phyloP scores from a whole-genome alignment of 768 basidiomycete species.

The Hemileccinum rubropunctum region DNA sequence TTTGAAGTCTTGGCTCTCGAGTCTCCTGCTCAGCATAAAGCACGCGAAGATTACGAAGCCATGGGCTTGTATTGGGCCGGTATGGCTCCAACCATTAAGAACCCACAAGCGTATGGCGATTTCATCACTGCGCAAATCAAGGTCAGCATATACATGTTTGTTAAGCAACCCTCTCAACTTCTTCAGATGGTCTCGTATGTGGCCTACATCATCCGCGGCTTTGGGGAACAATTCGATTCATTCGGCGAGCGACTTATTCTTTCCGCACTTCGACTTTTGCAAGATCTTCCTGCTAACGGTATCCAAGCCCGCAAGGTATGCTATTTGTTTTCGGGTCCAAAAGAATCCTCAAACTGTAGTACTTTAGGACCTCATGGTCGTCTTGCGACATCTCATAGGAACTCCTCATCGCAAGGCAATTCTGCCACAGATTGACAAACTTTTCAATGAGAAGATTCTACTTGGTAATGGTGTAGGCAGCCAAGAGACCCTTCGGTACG shows the following conservation, averaged over 20 bases:
- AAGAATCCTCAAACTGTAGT: neutral
- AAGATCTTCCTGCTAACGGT: constrained; percentile 89
- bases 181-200: constrained; percentile 85
- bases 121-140: constrained; percentile 90
- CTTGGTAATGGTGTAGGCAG: constrained; percentile 82
- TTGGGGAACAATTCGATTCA: constrained; percentile 58
- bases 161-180: constrained; percentile 5
- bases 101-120: constrained; percentile 72
- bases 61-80: constrained; percentile 84
- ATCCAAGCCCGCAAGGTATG: constrained; percentile 77
- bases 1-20: constrained; percentile 78
- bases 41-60: constrained; percentile 74
- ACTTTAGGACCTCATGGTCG: constrained; percentile 83
- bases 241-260: constrained; percentile 82
- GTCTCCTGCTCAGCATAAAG: constrained; percentile 76
- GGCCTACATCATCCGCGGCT: constrained; percentile 81
- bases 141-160: constrained; percentile 37
- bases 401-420: constrained; percentile 77
- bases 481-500: constrained; percentile 80
- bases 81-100: constrained; percentile 73
- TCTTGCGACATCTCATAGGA: constrained; percentile 84
- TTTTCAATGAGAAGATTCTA: constrained; percentile 87
- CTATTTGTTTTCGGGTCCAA: neutral
- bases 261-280: constrained; percentile 79
- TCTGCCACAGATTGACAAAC: constrained; percentile 79